phyloP scores from a whole-genome alignment of 768 basidiomycete genomes.

The Coprinellus aureogranulatus region DNA sequence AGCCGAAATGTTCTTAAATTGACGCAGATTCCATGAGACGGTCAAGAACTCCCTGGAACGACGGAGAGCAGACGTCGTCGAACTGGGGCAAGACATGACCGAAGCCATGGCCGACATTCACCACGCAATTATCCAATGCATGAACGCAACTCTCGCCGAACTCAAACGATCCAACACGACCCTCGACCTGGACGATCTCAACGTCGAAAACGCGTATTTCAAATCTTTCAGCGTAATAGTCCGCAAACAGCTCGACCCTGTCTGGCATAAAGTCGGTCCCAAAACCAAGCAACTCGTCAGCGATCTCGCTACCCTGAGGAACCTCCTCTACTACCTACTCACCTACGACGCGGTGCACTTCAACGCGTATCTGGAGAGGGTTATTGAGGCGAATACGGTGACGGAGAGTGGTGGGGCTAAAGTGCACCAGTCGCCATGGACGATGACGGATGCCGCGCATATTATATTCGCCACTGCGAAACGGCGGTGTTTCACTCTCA shows the following conservation, averaged over 20 bases:
- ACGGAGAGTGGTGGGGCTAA: constrained; percentile 50
- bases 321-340: constrained; percentile 79
- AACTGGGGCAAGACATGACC: constrained; percentile 83
- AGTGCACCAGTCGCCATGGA: constrained; percentile 80
- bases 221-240: constrained; percentile 88
- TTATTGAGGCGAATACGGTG: constrained; percentile 58
- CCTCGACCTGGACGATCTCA: constrained; percentile 90
- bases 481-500: constrained; percentile 71
- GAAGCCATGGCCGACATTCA: constrained; percentile 92
- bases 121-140: constrained; percentile 87
- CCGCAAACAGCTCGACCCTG: constrained; percentile 82
- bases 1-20: not conserved
- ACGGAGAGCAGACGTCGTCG: constrained; percentile 86
- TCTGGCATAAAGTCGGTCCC: constrained; percentile 96
- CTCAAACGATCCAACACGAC: constrained; percentile 81
- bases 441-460: constrained; percentile 89
- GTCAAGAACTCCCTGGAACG: constrained; percentile 81
- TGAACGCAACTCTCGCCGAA: constrained; percentile 86
- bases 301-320: constrained; percentile 82
- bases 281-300: constrained; percentile 88
- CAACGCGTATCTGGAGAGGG: constrained; percentile 86
- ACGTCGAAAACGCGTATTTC: constrained; percentile 91
- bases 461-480: constrained; percentile 79
- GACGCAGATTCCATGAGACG: constrained; percentile 81
- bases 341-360: constrained; percentile 90